These are phyloP conservation scores for Elsinoe ampelina DNA, from an alignment of 2,329 filamentous ascomycete genomes.

Conservation along the genomic window DNA sequence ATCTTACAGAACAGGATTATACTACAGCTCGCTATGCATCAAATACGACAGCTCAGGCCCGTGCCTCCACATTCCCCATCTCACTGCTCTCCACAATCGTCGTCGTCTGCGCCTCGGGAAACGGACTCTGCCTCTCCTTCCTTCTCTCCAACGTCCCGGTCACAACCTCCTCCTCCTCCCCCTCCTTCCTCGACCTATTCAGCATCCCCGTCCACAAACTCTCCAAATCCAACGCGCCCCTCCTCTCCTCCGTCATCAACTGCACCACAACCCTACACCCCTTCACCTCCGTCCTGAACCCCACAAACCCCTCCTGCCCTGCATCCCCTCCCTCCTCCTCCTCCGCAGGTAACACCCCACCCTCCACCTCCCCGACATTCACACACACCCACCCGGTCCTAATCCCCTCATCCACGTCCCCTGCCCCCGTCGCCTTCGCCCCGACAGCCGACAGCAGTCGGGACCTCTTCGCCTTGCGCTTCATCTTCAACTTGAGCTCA, in stretches of 20 bases:
- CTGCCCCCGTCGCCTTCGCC: constrained; percentile 46
- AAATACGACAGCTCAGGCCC: background rate
- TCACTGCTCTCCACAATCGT: background rate
- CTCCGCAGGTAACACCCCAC: constrained; percentile 49
- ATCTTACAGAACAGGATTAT: constrained; percentile 6
- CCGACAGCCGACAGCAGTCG: constrained; percentile 67
- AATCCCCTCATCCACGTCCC: constrained; percentile 69
- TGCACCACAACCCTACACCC: constrained; percentile 59
- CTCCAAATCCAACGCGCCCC: constrained; percentile 58
- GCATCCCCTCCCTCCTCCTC: constrained; percentile 23
- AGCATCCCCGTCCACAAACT: constrained; percentile 49
- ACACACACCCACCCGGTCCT: constrained; percentile 95
- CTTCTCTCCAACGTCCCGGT: constrained; percentile 19
- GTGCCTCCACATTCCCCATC: background rate
- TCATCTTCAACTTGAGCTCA: constrained; percentile 79
- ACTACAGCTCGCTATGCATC: background rate
- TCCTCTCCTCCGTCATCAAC: constrained; percentile 62
- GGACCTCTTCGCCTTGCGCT: constrained; percentile 69
- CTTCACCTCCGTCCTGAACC: constrained; percentile 57
- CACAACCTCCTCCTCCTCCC: constrained; percentile 20
- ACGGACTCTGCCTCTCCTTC: constrained; percentile 5
- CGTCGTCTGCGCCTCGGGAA: constrained; percentile 3
- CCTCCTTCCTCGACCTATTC: constrained; percentile 32
- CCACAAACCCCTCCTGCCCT: constrained; percentile 53
- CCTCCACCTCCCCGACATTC: constrained; percentile 67